Base-by-base conservation (phyloP, 2,329 filamentous ascomycete genomes). In the Penicillium rolfsii region DNA sequence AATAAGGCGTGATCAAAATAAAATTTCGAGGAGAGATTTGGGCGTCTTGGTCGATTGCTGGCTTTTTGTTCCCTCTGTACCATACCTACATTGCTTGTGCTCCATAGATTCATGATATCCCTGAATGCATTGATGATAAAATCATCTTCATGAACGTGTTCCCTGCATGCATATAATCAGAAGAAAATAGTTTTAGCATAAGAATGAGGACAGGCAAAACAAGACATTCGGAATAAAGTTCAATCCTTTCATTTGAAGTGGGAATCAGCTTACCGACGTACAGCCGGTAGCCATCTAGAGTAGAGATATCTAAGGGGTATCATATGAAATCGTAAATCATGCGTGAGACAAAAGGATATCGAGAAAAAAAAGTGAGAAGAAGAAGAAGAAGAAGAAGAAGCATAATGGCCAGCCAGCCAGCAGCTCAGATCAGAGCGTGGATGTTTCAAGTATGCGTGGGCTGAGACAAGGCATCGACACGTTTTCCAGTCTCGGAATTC, bases 1-100 rank as follows among this genome's bases (percentile, higher is more conserved):
- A 78, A 81, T 61, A 77, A 80, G 68, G 76, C 70, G 43, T 82
- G 71, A 65, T 60, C 26, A 30, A 5, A 36, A 14, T 22, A 22
- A 36, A 14, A 36, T 43, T 2, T 19, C 7, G n/a, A 19, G 14
- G 9, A n/a, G 11, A 40, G 24, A 6, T 26, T 43, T 52, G 36
- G 11, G 49, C 2, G 40, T 9, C 19, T 26, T 50, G 45, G 22
- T 19, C 33, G 56, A 52, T 45, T 43, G 55, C 33, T 40, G 55
- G 38, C 33, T 56, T 48, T 45, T 19, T 26, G 33, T 59, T 57
- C 52, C 52, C 53, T 60, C 14, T 67, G 66, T 69, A 68, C 48
- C 62, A 59, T 62, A 66, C 43, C 19, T 38, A 55, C 28, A 52
- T 36, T 41, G 16, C 40, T 33, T 57, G 60, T 66, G 57, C 62